Evolutionary conservation across 1,284 basidiomycete species (phyloP), one percentile per base, ranked within the genome.

Genomic region (Leccinum angustisporum): DNA sequence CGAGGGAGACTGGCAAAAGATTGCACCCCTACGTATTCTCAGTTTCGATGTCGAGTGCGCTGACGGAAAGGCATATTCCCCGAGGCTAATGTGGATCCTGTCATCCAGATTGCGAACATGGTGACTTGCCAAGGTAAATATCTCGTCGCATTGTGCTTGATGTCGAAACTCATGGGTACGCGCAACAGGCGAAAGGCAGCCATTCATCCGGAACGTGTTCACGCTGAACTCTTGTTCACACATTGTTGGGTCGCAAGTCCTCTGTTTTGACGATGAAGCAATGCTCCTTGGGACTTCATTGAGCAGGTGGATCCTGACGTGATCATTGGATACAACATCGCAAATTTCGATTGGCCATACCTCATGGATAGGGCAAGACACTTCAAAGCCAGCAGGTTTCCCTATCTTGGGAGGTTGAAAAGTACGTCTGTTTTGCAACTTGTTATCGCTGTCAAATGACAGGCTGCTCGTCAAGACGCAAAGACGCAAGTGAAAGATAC

Each of bases 11-110:
- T 98, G 95, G 93, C 90, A 91, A 3, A 90, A 87, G 63, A 88
- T 95, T 58, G 95, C 96, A 0, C 95, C 95, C 1, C 78, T 98
- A 1, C 87, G 95, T 13, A 91, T 97, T 65, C 82, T 98, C 30
- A 96, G 94, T 69, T 98, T 98, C 68, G 95, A 98, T 85, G 97
- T 98, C 68, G 95, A 98, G 76, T 98, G 95, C 77, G 96, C 95
- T 0, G 95, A 30, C 83, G 96, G 21, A 97, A 97, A 71, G 95
- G 95, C 52, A 91, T 97, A 66, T 98, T 98, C 71, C 95, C 95
- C 0, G 96, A 98, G 72, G 83, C 95, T 2, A 80, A 88, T 14
- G 76, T 84, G 27, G 95, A 98, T 73, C 95, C 95, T 3, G 94
- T 98, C 61, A 98, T 98, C 69, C 95, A 98, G 70, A 97, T 98